These are phyloP conservation scores for Platanus orientalis DNA, from an alignment of 164 flowering plant genomes.

Conservation along the genomic window DNA sequence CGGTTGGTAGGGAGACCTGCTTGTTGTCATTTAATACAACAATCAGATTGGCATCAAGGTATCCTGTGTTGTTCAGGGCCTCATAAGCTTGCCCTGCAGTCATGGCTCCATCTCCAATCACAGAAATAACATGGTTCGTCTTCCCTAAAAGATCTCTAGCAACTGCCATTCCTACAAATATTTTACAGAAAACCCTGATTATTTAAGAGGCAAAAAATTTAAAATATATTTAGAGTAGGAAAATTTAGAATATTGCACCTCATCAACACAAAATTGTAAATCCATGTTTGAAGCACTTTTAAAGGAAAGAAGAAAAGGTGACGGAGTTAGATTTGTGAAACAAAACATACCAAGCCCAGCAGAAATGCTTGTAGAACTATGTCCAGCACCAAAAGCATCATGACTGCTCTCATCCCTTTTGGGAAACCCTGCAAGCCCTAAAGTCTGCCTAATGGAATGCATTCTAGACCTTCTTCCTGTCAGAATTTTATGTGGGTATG, in stretches of 20 bases:
- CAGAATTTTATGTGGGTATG: conserved; percentile 87
- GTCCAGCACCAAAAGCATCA: conserved; percentile 97
- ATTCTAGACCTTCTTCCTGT: conserved; percentile 86
- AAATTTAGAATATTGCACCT: no score
- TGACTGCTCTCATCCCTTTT: conserved; percentile 81
- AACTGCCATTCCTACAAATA: conserved; percentile 76
- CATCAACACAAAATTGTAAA: no score
- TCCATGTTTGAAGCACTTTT: neutral
- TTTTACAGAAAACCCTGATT: neutral
- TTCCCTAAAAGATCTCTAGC: conserved; percentile 81
- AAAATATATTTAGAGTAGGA: no score
- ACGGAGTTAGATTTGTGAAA: neutral
- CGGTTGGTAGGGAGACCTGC: conserved; percentile 92
- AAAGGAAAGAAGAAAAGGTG: no score
- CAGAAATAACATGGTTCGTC: conserved; percentile 70
- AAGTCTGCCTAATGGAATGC: conserved; percentile 77
- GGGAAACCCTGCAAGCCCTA: conserved; percentile 85
- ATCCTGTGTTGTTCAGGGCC: conserved; percentile 94
- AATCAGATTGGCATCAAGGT: conserved; percentile 71
- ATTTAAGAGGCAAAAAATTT: neutral
- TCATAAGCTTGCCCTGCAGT: conserved; percentile 99
- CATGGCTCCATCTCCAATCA: conserved; percentile 98
- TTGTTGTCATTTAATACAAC: conserved; percentile 76
- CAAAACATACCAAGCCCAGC: conserved; percentile 76
- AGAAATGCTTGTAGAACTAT: conserved; percentile 94